Evolutionary conservation across 768 basidiomycete species (phyloP).

Genomic region (Trametes elegans): DNA sequence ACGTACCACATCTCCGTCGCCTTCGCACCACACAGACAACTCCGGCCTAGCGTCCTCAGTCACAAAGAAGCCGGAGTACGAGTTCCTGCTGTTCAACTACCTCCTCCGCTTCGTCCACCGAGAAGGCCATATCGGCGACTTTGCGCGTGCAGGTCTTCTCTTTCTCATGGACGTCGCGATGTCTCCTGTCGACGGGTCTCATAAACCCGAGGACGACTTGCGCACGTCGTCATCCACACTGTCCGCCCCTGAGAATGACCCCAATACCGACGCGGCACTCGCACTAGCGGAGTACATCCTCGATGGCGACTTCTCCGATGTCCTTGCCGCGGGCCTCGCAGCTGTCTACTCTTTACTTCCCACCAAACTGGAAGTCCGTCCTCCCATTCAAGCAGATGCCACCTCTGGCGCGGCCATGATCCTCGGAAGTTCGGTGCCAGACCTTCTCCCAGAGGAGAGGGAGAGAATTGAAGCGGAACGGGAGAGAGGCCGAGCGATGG

Average conservation of each 20-base stretch:
- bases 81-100: constrained; percentile 94
- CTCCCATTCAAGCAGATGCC: constrained; percentile 39
- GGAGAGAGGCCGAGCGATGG: constrained; percentile 55
- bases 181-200: constrained; percentile 63
- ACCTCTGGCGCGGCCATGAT: constrained; percentile 58
- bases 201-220: constrained; percentile 36
- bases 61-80: constrained; percentile 79
- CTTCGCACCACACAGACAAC: constrained; percentile 57
- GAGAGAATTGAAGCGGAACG: constrained; percentile 46
- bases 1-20: constrained; percentile 53
- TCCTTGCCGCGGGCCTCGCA: constrained; percentile 87
- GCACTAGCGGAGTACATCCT: constrained; percentile 91
- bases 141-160: constrained; percentile 87
- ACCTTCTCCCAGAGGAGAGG: constrained; percentile 50
- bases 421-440: constrained; percentile 59
- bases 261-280: constrained; percentile 80
- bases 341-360: constrained; percentile 93
- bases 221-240: constrained; percentile 29
- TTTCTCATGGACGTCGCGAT: constrained; percentile 96
- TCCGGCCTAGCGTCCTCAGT: constrained; percentile 43
- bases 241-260: constrained; percentile 45
- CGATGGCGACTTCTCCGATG: constrained; percentile 98
- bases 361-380: constrained; percentile 73
- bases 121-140: constrained; percentile 91
- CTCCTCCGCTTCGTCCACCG: constrained; percentile 93